These are phyloP conservation scores for Wolfiporia cocos DNA, from an alignment of 1,284 basidiomycete genomes.

Conservation along the genomic window DNA sequence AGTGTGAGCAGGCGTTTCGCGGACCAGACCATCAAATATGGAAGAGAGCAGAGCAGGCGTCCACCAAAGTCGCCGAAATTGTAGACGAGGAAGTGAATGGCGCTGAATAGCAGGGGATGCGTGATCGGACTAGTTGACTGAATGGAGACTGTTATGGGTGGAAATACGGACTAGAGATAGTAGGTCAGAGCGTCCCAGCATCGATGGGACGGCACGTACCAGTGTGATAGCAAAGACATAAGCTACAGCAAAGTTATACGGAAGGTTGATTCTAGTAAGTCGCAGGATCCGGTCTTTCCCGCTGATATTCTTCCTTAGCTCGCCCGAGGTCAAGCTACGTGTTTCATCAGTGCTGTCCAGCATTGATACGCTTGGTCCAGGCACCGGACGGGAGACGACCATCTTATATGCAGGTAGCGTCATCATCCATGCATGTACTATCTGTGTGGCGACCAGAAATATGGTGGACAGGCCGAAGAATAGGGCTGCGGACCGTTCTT, in stretches of 20 bases:
- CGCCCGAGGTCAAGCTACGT: constrained; percentile 4
- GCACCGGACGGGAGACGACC: constrained; percentile 29
- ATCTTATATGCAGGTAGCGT: constrained; percentile 51
- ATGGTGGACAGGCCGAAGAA: constrained; percentile 69
- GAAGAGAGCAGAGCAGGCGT: constrained; percentile 67
- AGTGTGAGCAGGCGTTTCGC: constrained; percentile 52
- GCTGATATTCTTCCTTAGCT: constrained; percentile 7
- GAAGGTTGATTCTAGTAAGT: constrained; percentile 58
- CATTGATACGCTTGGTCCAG: constrained; percentile 4
- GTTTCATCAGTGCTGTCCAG: constrained; percentile 9
- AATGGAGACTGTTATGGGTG: constrained; percentile 78
- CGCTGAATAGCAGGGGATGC: constrained; percentile 63
- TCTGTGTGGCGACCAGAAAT: constrained; percentile 50
- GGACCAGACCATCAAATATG: constrained; percentile 61
- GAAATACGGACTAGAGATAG: constrained; percentile 69
- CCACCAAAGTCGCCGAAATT: constrained; percentile 76
- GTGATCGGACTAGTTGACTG: constrained; percentile 51
- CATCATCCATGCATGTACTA: constrained; percentile 51
- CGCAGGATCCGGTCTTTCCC: constrained; percentile 34
- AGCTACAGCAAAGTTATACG: constrained; percentile 67
- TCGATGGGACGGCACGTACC: constrained; percentile 37
- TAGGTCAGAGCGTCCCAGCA: not conserved
- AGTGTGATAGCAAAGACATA: constrained; percentile 78
- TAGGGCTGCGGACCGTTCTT: constrained; percentile 57
- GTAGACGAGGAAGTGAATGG: constrained; percentile 70